A percentile compares a stretch with the other conserved stretches of the same genome.
These are phyloP conservation scores for Massarina eburnea DNA, from an alignment of 2,329 filamentous ascomycete genomes.

Conservation along the genomic window DNA sequence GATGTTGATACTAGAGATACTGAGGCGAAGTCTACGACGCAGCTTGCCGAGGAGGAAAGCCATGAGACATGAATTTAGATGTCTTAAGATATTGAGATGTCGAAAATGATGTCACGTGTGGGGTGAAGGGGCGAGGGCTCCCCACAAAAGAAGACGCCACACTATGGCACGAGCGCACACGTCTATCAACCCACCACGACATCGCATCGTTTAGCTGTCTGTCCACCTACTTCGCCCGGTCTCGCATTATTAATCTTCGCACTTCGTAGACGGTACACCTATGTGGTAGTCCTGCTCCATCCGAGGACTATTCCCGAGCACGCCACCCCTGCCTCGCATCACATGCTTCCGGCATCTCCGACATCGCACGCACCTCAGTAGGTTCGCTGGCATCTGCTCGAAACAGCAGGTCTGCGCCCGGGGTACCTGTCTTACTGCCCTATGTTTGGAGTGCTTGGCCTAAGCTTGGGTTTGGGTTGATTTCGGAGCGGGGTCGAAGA, in stretches of 20 bases:
- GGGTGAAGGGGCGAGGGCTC: neutral
- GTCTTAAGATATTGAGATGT: neutral
- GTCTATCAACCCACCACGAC: neutral
- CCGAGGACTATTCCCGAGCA: neutral
- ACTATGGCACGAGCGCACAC: neutral
- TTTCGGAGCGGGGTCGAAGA: neutral
- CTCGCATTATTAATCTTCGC: too few species aligned
- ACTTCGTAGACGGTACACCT: too few species aligned
- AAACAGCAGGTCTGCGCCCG: conserved; percentile 6
- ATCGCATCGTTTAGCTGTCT: neutral
- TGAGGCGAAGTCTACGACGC: too few species aligned
- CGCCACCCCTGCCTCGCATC: conserved; percentile 3
- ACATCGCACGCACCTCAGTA: neutral
- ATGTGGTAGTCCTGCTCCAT: too few species aligned
- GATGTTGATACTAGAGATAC: too few species aligned
- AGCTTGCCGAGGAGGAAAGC: too few species aligned
- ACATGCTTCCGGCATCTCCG: neutral
- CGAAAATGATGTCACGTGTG: neutral
- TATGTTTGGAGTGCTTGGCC: conserved; percentile 4
- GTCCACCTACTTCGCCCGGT: too few species aligned
- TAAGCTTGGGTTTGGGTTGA: conserved; percentile 1
- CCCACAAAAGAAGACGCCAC: neutral
- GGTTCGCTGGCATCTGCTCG: neutral
- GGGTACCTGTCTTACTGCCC: conserved; percentile 3
- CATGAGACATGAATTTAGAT: too few species aligned